phyloP scores from a whole-genome alignment of 2,329 filamentous ascomycete species.

The Hansfordia pulvinata region DNA sequence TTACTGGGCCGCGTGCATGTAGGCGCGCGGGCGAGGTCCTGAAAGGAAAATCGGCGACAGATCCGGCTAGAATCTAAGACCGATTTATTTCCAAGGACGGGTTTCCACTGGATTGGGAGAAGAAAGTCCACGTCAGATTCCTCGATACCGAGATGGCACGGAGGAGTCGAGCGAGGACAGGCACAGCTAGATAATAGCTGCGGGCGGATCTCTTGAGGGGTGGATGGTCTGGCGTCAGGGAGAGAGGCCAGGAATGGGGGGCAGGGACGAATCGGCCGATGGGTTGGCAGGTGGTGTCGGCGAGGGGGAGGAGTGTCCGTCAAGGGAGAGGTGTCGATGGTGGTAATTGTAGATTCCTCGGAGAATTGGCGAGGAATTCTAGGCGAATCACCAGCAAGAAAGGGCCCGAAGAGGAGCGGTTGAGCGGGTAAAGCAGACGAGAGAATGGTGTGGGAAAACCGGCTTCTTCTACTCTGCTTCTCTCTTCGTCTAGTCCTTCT shows the following conservation, averaged over 20 bases:
- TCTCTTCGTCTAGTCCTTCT: constrained; percentile 12
- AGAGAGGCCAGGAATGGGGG: constrained; percentile 7
- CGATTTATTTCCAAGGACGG: constrained; percentile 15
- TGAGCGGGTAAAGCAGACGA: constrained; percentile 12
- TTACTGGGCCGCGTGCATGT: constrained; percentile 17
- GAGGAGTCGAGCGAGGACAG: constrained; percentile 11
- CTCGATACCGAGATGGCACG: constrained; percentile 14
- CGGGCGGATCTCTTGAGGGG: neutral
- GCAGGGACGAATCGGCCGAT: constrained; percentile 11
- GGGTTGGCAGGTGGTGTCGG: constrained; percentile 11
- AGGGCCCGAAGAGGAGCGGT: constrained; percentile 5
- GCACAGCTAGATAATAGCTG: too few relatives aligned
- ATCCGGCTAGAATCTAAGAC: constrained; percentile 18
- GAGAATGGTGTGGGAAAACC: constrained; percentile 4
- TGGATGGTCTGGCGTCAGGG: neutral
- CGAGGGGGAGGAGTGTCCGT: constrained; percentile 10
- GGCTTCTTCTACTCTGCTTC: constrained; percentile 7
- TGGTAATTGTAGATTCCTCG: constrained; percentile 16
- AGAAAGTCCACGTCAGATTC: constrained; percentile 20
- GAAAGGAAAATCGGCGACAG: constrained; percentile 19
- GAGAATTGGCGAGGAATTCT: constrained; percentile 17
- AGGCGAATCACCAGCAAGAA: constrained; percentile 9
- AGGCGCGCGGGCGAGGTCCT: constrained; percentile 17
- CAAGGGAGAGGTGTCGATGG: too few relatives aligned
- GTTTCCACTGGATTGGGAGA: constrained; percentile 16